Conservation (phyloP, 768 basidiomycete species). For the Pulveroboletus ravenelii region DNA sequence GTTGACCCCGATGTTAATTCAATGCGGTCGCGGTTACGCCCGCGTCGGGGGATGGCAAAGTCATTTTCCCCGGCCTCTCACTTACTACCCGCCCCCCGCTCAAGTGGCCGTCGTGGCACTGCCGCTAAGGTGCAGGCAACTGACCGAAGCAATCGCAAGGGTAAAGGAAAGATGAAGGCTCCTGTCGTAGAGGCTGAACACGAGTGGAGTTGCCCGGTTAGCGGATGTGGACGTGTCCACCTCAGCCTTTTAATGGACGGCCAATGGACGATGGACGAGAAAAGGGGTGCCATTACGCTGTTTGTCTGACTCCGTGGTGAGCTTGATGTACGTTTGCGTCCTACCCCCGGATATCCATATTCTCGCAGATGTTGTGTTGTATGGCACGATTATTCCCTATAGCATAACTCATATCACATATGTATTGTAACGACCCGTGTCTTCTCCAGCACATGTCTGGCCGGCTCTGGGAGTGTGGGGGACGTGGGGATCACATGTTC, state of each 20-base stretch:
- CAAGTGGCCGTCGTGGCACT: slow-evolving; percentile 8
- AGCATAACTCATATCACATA: slow-evolving; percentile 13
- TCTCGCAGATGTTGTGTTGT: slow-evolving; percentile 1
- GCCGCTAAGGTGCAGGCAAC: not conserved
- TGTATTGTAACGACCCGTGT: slow-evolving; percentile 11
- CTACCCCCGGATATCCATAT: slow-evolving; percentile 3
- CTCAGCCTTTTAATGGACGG: slow-evolving; percentile 55
- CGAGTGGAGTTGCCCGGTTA: slow-evolving; percentile 64
- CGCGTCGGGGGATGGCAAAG: slow-evolving; percentile 31
- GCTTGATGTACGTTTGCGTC: slow-evolving; percentile 17
- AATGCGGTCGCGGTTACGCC: slow-evolving; percentile 58
- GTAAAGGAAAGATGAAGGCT: slow-evolving; percentile 32
- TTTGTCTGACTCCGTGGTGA: slow-evolving; percentile 31
- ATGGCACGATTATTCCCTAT: not conserved
- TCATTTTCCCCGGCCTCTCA: slow-evolving; percentile 2
- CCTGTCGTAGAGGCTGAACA: slow-evolving; percentile 43
- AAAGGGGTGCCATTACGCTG: slow-evolving; percentile 36
- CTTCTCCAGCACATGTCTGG: too few relatives aligned
- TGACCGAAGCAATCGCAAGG: slow-evolving; percentile 26
- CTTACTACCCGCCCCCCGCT: slow-evolving; percentile 1
- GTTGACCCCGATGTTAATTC: slow-evolving; percentile 28
- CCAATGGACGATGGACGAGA: slow-evolving; percentile 56
- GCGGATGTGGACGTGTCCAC: slow-evolving; percentile 50
- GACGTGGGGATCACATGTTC: slow-evolving; percentile 11
- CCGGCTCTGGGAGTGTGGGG: too few relatives aligned